Evolutionary conservation across 371 early-diverging fungal species (phyloP).

Genomic region (Mucor saturninus): DNA sequence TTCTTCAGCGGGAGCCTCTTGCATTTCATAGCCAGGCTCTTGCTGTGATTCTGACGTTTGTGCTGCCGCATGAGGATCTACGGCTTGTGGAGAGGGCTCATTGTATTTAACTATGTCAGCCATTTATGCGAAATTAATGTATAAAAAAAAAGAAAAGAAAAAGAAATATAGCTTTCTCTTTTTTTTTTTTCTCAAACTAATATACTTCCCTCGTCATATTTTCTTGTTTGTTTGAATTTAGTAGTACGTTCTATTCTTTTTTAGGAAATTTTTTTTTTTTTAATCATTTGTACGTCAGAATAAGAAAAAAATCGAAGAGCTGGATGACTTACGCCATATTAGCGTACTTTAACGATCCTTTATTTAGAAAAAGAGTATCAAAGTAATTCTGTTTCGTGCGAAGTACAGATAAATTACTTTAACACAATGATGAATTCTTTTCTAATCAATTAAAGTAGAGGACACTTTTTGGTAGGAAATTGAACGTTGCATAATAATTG

Average conservation of each 20-base stretch:
- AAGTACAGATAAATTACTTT: too few relatives aligned
- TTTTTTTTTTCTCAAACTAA: background rate
- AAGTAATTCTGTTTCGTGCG: too few relatives aligned
- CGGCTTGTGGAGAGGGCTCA: background rate
- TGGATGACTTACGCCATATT: too few relatives aligned
- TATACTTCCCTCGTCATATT: constrained; percentile 3
- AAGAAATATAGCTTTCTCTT: background rate
- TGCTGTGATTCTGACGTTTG: too few relatives aligned
- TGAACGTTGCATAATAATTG: too few relatives aligned
- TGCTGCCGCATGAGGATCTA: background rate
- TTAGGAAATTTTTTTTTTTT: constrained; percentile 6
- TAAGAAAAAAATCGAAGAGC: too few relatives aligned
- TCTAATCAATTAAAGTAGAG: too few relatives aligned
- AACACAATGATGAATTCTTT: too few relatives aligned
- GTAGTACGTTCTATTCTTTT: background rate
- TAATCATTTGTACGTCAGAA: constrained; percentile 18
- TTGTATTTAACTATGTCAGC: constrained; percentile 17
- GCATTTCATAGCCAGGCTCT: background rate
- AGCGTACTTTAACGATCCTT: too few relatives aligned
- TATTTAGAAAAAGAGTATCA: too few relatives aligned
- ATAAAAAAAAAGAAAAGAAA: background rate
- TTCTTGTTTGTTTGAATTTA: constrained; percentile 7
- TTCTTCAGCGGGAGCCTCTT: constrained; percentile 13
- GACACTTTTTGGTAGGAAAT: too few relatives aligned
- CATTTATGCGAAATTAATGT: constrained; percentile 1